Conservation (phyloP, 306 rosid genomes). For the Prunus persica region DNA sequence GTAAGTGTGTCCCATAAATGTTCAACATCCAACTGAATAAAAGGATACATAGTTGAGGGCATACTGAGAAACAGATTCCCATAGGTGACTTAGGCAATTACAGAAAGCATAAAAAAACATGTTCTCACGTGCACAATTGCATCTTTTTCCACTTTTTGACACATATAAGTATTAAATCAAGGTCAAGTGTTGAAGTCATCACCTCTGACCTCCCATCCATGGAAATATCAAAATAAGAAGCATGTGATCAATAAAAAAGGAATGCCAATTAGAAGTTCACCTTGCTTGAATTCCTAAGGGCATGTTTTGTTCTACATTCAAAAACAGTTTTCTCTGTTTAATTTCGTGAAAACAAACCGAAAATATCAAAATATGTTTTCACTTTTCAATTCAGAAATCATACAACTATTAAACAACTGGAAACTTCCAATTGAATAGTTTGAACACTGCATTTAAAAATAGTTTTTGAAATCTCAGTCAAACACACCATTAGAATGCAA, state of each 20-base stretch:
- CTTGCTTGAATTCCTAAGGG: neutral
- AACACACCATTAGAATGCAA: neutral
- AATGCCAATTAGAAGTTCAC: neutral
- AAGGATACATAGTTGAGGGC: neutral
- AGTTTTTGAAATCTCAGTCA: neutral
- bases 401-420: neutral
- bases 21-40: neutral
- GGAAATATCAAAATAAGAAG: too few relatives aligned
- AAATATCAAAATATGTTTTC: neutral
- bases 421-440: neutral
- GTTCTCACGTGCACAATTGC: neutral
- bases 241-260: too few relatives aligned
- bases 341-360: neutral
- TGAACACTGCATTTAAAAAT: neutral
- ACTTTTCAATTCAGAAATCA: too few relatives aligned
- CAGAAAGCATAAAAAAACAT: neutral
- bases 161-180: too few relatives aligned
- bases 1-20: slow-evolving; percentile 46
- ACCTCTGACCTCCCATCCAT: too few relatives aligned
- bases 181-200: too few relatives aligned
- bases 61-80: neutral
- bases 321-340: neutral
- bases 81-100: neutral
- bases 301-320: neutral
- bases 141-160: too few relatives aligned